Evolutionary conservation across 1,139 yeast species (phyloP).

Genomic region (Saccharomyces hybrid): DNA sequence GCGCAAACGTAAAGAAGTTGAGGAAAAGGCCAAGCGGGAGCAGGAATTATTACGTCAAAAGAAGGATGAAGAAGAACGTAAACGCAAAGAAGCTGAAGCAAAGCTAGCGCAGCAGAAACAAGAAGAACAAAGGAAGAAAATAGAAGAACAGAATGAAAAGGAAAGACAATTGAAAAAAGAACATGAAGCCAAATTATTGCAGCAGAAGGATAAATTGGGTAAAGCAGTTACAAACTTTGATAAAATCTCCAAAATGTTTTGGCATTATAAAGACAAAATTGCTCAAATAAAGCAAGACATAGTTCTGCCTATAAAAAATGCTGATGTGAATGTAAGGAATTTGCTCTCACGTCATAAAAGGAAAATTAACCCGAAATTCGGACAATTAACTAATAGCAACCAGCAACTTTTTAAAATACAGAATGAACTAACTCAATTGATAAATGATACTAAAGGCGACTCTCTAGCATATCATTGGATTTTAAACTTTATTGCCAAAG

Average conservation of each 20-base stretch:
- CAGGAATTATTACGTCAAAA: constrained; percentile 10
- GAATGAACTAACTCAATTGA: constrained; percentile 42
- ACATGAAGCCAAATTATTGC: constrained; percentile 3
- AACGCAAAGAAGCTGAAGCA: constrained; percentile 8
- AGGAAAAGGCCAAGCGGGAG: constrained; percentile 10
- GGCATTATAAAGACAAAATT: constrained; percentile 50
- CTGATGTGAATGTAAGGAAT: constrained; percentile 37
- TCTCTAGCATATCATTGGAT: constrained; percentile 61
- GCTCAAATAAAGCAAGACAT: constrained; percentile 52
- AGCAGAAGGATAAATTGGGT: constrained; percentile 6
- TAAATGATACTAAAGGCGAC: constrained; percentile 41
- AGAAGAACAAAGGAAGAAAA: constrained; percentile 13
- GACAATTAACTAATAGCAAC: constrained; percentile 74
- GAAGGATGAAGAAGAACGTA: constrained; percentile 8
- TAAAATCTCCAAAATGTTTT: constrained; percentile 33
- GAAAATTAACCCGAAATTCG: constrained; percentile 79
- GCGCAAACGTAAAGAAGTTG: constrained; percentile 10
- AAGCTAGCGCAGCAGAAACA: constrained; percentile 9
- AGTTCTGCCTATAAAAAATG: constrained; percentile 43
- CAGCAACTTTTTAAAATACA: constrained; percentile 50
- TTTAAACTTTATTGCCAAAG: constrained; percentile 74
- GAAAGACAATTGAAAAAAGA: constrained; percentile 9
- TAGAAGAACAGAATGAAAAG: constrained; percentile 12
- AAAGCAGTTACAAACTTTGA: constrained; percentile 11
- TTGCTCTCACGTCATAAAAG: constrained; percentile 46